Conservation (phyloP, 2,329 filamentous ascomycete genomes). For the Pestalotiopsis sp. region DNA sequence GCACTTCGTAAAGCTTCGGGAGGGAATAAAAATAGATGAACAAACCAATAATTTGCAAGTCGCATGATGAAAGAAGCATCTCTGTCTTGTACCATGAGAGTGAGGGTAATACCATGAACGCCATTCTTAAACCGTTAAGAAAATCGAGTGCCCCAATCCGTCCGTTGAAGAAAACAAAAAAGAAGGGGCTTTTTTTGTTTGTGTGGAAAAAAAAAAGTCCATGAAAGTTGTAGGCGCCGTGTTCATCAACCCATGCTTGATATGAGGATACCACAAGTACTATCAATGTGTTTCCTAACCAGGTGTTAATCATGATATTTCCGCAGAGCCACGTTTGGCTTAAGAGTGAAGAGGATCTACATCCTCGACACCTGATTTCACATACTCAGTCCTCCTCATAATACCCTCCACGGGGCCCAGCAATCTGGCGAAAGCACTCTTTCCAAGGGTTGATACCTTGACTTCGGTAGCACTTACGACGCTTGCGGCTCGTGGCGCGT, state of each 20-base stretch:
- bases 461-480: slow-evolving; percentile 83
- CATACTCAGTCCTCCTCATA: slow-evolving; percentile 78
- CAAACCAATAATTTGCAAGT: slow-evolving; percentile 1
- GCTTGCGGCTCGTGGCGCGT: slow-evolving; percentile 89
- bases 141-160: slow-evolving; percentile 1
- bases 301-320: slow-evolving; percentile 31
- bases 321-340: neutral
- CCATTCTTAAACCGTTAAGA: slow-evolving; percentile 7
- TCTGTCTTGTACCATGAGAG: slow-evolving; percentile 6
- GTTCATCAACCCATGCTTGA: neutral
- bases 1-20: neutral
- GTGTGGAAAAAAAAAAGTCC: neutral
- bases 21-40: neutral
- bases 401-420: slow-evolving; percentile 93
- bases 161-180: neutral
- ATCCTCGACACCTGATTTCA: slow-evolving; percentile 65
- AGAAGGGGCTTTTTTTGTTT: neutral
- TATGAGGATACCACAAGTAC: slow-evolving; percentile 1
- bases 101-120: slow-evolving; percentile 11
- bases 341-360: slow-evolving; percentile 61
- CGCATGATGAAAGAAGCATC: neutral
- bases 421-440: slow-evolving; percentile 92
- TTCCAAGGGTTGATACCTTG: slow-evolving; percentile 90
- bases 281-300: slow-evolving; percentile 3
- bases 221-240: neutral